A percentile compares a stretch with the other conserved stretches of the same genome.
phyloP scores from a whole-genome alignment of 2,329 filamentous ascomycete genomes.

The Orbilia brochopaga region DNA sequence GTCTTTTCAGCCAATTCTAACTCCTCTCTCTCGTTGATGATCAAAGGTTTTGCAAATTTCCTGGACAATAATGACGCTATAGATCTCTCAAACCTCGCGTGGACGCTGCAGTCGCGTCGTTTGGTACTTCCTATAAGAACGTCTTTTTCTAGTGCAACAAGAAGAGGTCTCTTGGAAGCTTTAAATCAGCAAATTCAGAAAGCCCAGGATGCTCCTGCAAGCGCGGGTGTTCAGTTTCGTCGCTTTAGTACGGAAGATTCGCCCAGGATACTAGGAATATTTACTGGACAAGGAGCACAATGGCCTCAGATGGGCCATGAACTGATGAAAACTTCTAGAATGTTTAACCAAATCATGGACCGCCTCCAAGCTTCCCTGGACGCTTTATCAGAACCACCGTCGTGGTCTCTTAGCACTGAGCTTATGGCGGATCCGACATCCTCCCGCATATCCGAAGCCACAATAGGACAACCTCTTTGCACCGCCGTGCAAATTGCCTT shows the following conservation, averaged over 20 bases:
- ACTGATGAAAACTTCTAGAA: constrained; percentile 53
- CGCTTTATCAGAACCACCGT: constrained; percentile 1
- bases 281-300: constrained; percentile 62
- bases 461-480: constrained; percentile 63
- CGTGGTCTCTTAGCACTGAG: not conserved
- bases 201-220: not conserved
- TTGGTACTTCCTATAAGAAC: no score
- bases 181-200: not conserved
- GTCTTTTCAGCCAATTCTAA: no score
- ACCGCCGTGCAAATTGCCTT: constrained; percentile 65
- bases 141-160: no score
- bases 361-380: constrained; percentile 7
- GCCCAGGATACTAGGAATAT: constrained; percentile 53
- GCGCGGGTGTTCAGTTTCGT: not conserved
- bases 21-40: no score
- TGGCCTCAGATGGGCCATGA: constrained; percentile 60
- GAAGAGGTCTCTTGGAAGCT: no score
- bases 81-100: no score
- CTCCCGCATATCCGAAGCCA: constrained; percentile 55
- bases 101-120: no score
- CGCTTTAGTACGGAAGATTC: not conserved
- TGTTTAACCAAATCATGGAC: not conserved
- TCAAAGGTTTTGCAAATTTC: no score
- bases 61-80: no score
- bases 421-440: not conserved